These are phyloP conservation scores for Microsporum ferrugineum DNA, from an alignment of 2,329 filamentous ascomycete species.

Conservation along the genomic window DNA sequence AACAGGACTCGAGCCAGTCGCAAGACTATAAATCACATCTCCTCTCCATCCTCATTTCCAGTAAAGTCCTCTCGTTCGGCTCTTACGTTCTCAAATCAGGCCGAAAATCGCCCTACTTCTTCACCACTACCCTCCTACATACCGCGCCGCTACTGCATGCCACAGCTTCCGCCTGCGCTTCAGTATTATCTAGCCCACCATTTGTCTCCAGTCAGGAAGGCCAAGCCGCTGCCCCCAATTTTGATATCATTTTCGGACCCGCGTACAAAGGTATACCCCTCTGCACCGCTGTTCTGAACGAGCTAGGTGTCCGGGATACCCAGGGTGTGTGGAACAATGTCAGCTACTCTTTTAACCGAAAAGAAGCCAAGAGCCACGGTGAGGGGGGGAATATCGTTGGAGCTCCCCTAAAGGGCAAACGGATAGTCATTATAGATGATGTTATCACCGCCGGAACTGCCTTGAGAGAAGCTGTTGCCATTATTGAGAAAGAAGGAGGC, in stretches of 20 bases:
- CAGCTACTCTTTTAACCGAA: conserved; percentile 87
- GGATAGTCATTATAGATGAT: conserved; percentile 84
- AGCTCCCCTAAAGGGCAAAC: conserved; percentile 70
- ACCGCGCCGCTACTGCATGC: conserved; percentile 64
- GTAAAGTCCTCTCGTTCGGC: conserved; percentile 34
- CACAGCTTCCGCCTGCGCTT: conserved; percentile 71
- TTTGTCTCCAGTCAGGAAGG: conserved; percentile 24
- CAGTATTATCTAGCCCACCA: conserved; percentile 24
- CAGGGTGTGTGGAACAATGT: conserved; percentile 53
- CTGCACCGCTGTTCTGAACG: conserved; percentile 63
- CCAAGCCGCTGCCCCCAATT: conserved; percentile 35
- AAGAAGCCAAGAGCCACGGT: conserved; percentile 91
- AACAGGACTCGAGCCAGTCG: background rate
- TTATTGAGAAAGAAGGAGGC: conserved; percentile 77
- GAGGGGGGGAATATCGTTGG: conserved; percentile 92
- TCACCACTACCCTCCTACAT: conserved; percentile 90
- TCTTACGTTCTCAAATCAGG: conserved; percentile 72
- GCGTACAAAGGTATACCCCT: conserved; percentile 97
- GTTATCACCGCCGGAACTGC: conserved; percentile 94
- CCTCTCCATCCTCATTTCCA: conserved; percentile 29
- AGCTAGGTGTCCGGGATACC: conserved; percentile 57
- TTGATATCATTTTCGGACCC: conserved; percentile 85
- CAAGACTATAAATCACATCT: conserved; percentile 28
- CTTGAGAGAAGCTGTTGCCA: conserved; percentile 80
- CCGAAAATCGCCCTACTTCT: conserved; percentile 86